Percentiles rank a stretch among this genome's conserved stretches.
phyloP scores from a whole-genome alignment of 768 basidiomycete genomes.

The Gloeostereum incarnatum region DNA sequence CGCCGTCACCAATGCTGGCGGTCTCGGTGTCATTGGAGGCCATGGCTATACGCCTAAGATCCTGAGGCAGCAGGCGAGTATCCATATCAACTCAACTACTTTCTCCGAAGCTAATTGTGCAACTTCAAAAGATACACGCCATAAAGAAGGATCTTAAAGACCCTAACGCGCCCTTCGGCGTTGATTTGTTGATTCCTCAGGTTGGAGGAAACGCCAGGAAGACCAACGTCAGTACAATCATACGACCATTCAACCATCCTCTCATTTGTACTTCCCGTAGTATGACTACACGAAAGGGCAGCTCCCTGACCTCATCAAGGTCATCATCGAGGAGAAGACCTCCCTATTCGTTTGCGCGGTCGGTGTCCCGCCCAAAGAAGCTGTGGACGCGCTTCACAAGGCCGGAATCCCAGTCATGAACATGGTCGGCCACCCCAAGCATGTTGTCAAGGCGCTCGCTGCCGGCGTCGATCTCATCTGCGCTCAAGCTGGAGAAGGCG shows the following conservation, averaged over 20 bases:
- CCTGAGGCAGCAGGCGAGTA: too few species aligned
- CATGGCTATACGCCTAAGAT: conserved; percentile 80
- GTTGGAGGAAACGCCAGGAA: conserved; percentile 83
- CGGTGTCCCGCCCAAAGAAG: conserved; percentile 76
- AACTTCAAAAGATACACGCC: conserved; percentile 57
- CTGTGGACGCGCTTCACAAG: conserved; percentile 73
- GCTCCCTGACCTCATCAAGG: conserved; percentile 73
- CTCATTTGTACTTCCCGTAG: conserved; percentile 22
- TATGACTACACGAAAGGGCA: conserved; percentile 88
- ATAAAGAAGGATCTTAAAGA: conserved; percentile 68
- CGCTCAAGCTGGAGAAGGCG: conserved; percentile 89
- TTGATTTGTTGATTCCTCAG: conserved; percentile 84
- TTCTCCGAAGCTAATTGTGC: too few species aligned
- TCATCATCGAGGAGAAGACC: conserved; percentile 88
- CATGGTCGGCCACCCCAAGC: conserved; percentile 95
- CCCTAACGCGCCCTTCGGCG: conserved; percentile 79
- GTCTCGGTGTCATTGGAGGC: conserved; percentile 89
- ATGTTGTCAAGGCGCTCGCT: conserved; percentile 71
- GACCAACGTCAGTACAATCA: conserved; percentile 48
- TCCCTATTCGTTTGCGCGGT: conserved; percentile 87
- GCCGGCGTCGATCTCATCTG: conserved; percentile 90
- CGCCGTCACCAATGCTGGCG: conserved; percentile 91
- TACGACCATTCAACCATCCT: neutral
- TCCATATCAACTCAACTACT: too few species aligned
- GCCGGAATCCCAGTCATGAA: conserved; percentile 89